Percentiles rank a stretch among this genome's conserved stretches.
Evolutionary conservation across 208 protist species (phyloP).

Genomic region (Phytomonas serpens): DNA sequence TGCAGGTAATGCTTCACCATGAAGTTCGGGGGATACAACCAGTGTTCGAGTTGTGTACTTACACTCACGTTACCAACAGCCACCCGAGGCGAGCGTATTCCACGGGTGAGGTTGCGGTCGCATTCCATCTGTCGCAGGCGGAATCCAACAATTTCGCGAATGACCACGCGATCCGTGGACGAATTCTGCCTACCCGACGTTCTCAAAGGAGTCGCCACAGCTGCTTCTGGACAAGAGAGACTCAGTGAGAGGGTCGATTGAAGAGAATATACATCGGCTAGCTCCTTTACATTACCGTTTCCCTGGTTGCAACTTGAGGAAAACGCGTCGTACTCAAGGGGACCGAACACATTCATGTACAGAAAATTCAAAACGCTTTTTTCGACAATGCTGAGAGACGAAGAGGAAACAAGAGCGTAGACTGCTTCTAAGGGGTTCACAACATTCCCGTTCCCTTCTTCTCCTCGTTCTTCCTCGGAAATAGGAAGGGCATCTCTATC

Average conservation of each 20-base stretch:
- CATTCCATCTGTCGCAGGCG: constrained; percentile 72
- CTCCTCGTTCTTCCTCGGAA: constrained; percentile 4
- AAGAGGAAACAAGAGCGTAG: constrained; percentile 7
- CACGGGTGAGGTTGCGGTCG: constrained; percentile 76
- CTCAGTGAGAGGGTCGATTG: constrained; percentile 54
- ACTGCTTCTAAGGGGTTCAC: background rate
- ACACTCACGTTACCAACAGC: constrained; percentile 73
- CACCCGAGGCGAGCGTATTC: constrained; percentile 47
- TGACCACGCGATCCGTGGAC: constrained; percentile 36
- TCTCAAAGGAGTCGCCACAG: constrained; percentile 37
- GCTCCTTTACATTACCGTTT: background rate
- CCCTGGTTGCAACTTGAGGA: constrained; percentile 11
- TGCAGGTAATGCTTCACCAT: constrained; percentile 59
- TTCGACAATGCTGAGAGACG: constrained; percentile 15
- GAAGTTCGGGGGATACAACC: constrained; percentile 74
- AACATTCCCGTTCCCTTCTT: background rate
- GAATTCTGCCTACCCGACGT: constrained; percentile 21
- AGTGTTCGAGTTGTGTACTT: constrained; percentile 72
- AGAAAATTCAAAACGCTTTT: constrained; percentile 64
- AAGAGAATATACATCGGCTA: constrained; percentile 43
- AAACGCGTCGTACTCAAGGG: constrained; percentile 66
- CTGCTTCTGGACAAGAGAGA: constrained; percentile 50
- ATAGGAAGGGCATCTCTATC: constrained; percentile 13
- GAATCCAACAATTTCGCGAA: constrained; percentile 71
- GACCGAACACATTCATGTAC: constrained; percentile 37